Percentiles rank a stretch among this genome's conserved stretches.
Conservation (phyloP, 2,329 filamentous ascomycete species). For the Coniochaeta ligniaria region DNA sequence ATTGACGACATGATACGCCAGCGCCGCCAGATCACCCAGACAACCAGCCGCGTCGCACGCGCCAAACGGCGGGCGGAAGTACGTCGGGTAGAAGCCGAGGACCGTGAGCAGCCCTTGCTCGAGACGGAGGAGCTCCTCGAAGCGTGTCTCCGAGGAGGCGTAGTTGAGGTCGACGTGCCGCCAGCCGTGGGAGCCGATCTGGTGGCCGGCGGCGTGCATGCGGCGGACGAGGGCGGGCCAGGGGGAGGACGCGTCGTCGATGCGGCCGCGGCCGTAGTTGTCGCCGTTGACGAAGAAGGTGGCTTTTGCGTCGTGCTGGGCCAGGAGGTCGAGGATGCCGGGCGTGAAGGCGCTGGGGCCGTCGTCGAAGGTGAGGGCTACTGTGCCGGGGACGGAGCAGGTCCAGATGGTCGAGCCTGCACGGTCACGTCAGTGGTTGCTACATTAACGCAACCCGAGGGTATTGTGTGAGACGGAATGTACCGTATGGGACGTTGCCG, state of each 20-base stretch:
- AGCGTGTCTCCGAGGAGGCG: slow-evolving; percentile 11
- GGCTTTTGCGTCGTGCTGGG: slow-evolving; percentile 18
- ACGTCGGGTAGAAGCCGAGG: slow-evolving; percentile 26
- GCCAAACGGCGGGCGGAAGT: slow-evolving; percentile 26
- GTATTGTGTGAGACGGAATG: not conserved
- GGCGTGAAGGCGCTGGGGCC: slow-evolving; percentile 24
- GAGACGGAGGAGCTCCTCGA: slow-evolving; percentile 19
- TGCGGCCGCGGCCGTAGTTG: slow-evolving; percentile 16
- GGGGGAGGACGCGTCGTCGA: slow-evolving; percentile 18
- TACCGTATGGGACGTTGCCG: not conserved
- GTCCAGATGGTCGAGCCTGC: slow-evolving; percentile 13
- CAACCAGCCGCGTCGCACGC: slow-evolving; percentile 13
- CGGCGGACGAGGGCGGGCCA: slow-evolving; percentile 16
- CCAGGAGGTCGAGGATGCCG: slow-evolving; percentile 25
- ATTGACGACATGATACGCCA: slow-evolving; percentile 38
- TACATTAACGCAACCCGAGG: not conserved
- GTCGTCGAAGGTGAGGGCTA: slow-evolving; percentile 30
- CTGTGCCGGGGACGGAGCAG: slow-evolving; percentile 18
- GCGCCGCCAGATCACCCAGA: slow-evolving; percentile 9
- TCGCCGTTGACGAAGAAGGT: slow-evolving; percentile 29
- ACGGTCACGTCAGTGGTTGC: not conserved
- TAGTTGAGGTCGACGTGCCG: slow-evolving; percentile 23
- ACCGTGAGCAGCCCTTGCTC: slow-evolving; percentile 22
- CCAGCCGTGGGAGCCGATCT: slow-evolving; percentile 29
- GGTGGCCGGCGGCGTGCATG: slow-evolving; percentile 26